Percentiles rank a stretch among this genome's conserved stretches.
Conservation (phyloP, 2,329 filamentous ascomycete species). For the Verticillium alfalfae region DNA sequence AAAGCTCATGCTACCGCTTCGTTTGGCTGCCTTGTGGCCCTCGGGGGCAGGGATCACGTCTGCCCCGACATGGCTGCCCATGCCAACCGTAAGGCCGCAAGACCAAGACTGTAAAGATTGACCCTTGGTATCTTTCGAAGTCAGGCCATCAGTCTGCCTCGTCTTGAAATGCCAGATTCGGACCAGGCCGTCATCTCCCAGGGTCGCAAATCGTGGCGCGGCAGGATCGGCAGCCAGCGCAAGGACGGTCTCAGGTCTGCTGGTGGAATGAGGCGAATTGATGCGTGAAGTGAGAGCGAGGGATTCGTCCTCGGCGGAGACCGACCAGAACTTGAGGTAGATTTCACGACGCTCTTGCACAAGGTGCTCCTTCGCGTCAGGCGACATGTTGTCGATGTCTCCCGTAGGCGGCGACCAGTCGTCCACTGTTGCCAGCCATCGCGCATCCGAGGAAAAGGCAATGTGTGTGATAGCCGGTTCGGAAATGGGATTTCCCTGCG, state of each 20-base stretch:
- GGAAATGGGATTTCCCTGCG: conserved; percentile 63
- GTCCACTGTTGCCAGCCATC: conserved; percentile 88
- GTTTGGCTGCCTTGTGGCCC: conserved; percentile 21
- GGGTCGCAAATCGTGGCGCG: conserved; percentile 70
- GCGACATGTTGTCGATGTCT: conserved; percentile 51
- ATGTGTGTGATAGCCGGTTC: conserved; percentile 76
- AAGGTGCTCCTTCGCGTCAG: conserved; percentile 34
- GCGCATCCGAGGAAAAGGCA: conserved; percentile 71
- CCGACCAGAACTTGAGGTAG: conserved; percentile 85
- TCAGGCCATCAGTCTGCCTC: conserved; percentile 62
- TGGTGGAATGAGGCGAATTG: conserved; percentile 70
- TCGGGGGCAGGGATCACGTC: conserved; percentile 23
- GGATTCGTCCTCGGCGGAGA: conserved; percentile 48
- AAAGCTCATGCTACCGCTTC: conserved; percentile 66
- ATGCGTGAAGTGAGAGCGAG: conserved; percentile 80
- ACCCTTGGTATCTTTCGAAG: conserved; percentile 52
- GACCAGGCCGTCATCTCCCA: conserved; percentile 74
- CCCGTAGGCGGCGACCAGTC: conserved; percentile 74
- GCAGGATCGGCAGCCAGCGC: conserved; percentile 67
- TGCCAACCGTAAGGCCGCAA: conserved; percentile 38
- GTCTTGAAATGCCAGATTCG: conserved; percentile 76
- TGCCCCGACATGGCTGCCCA: conserved; percentile 22
- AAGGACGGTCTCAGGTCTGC: conserved; percentile 55
- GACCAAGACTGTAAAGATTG: conserved; percentile 68
- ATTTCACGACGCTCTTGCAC: conserved; percentile 59